Conservation (phyloP, 768 basidiomycete species). For the Xerocomus potaroensis region DNA sequence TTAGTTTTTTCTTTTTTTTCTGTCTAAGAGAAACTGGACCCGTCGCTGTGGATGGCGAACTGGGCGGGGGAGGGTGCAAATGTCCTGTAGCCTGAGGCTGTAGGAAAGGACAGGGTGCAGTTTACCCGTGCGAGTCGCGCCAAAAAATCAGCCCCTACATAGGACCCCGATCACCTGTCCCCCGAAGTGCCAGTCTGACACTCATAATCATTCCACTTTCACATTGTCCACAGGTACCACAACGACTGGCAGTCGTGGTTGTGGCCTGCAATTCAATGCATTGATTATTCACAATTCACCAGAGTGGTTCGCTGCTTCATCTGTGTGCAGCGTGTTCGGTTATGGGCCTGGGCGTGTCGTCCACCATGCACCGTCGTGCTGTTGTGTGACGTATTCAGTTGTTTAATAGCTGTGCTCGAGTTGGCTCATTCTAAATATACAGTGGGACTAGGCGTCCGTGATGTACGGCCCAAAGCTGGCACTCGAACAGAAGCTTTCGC, state of each 20-base stretch:
- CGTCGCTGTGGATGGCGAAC: conserved; percentile 37
- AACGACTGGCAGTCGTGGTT: too few species aligned
- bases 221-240: too few species aligned
- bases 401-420: too few species aligned
- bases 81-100: conserved; percentile 38
- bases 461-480: too few species aligned
- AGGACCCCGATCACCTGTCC: conserved; percentile 26
- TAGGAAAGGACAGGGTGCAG: conserved; percentile 37
- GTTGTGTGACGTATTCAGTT: too few species aligned
- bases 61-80: conserved; percentile 18
- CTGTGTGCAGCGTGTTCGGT: conserved; percentile 3
- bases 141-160: conserved; percentile 27
- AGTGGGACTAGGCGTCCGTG: too few species aligned
- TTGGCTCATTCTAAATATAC: too few species aligned
- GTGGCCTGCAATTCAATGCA: too few species aligned
- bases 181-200: conserved; percentile 8
- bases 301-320: too few species aligned
- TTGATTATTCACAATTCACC: too few species aligned
- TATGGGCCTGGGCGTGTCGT: conserved; percentile 1
- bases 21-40: conserved; percentile 38
- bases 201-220: not conserved
- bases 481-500: too few species aligned
- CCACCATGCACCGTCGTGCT: not conserved
- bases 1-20: conserved; percentile 24
- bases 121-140: conserved; percentile 29